Percentiles rank a stretch among this genome's conserved stretches.
Conservation (phyloP, 106 monocot species). For the Alisma plantagoaquatica region DNA sequence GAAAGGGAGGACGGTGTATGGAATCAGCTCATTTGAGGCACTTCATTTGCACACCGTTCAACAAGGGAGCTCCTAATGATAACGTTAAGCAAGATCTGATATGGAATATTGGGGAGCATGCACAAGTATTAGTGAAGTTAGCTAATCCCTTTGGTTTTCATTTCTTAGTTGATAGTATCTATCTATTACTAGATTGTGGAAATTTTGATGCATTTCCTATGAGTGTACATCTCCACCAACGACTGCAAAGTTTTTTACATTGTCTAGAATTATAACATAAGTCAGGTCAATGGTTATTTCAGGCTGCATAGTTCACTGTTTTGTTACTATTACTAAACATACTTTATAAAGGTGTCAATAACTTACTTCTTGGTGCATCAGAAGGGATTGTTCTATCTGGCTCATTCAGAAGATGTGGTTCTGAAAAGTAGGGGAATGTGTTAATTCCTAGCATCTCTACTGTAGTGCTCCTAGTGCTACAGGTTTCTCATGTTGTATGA, state of each 20-base stretch:
- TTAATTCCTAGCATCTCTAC: constrained; percentile 52
- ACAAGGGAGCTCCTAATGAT: constrained; percentile 45
- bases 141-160: constrained; percentile 97
- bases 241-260: constrained; percentile 62
- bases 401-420: constrained; percentile 89
- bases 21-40: constrained; percentile 88
- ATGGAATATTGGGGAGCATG: constrained; percentile 93
- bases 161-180: constrained; percentile 78
- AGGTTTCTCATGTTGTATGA: constrained; percentile 69
- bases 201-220: constrained; percentile 98
- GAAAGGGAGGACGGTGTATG: constrained; percentile 93
- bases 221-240: constrained; percentile 80
- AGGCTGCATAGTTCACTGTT: constrained; percentile 93
- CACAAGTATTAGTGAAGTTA: constrained; percentile 91
- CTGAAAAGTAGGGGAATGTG: constrained; percentile 44
- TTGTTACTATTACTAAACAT: constrained; percentile 97
- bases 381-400: constrained; percentile 98
- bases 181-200: constrained; percentile 83
- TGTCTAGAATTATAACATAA: constrained; percentile 87
- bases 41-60: constrained; percentile 98
- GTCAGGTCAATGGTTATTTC: constrained; percentile 73
- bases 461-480: constrained; percentile 59
- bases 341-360: constrained; percentile 92
- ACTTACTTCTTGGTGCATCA: constrained; percentile 88
- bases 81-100: constrained; percentile 50